These are phyloP conservation scores for Colletotrichum sp. DNA, from an alignment of 2,329 filamentous ascomycete genomes.

Conservation along the genomic window DNA sequence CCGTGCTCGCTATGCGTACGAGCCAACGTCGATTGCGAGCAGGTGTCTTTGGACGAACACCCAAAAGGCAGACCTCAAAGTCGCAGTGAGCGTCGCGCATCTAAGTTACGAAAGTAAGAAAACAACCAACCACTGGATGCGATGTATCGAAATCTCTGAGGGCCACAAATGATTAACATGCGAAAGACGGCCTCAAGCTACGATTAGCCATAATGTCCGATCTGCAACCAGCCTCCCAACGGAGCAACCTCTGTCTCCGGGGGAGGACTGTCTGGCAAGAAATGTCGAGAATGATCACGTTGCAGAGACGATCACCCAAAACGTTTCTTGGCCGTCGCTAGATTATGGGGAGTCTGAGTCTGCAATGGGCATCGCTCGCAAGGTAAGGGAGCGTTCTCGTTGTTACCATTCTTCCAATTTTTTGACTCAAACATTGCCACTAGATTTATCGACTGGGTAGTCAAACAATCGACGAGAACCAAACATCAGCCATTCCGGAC, in stretches of 20 bases:
- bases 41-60: not conserved
- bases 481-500: not conserved
- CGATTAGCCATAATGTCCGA: not conserved
- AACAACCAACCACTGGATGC: not conserved
- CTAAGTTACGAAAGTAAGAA: not conserved
- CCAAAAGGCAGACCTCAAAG: not conserved
- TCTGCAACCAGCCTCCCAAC: not conserved
- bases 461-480: not conserved
- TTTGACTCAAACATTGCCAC: accelerated
- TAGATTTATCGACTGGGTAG: not conserved
- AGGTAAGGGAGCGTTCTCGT: not conserved
- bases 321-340: not conserved
- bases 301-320: not conserved
- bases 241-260: not conserved
- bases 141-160: not conserved
- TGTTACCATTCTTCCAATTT: accelerated
- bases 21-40: not conserved
- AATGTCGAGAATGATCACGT: not conserved
- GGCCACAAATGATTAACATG: not conserved
- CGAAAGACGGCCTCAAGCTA: not conserved
- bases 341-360: not conserved
- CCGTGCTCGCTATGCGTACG: not conserved
- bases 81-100: not conserved
- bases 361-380: not conserved
- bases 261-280: not conserved